Conservation (phyloP, 169 alveolate genomes). For the Plasmodium fragile region DNA sequence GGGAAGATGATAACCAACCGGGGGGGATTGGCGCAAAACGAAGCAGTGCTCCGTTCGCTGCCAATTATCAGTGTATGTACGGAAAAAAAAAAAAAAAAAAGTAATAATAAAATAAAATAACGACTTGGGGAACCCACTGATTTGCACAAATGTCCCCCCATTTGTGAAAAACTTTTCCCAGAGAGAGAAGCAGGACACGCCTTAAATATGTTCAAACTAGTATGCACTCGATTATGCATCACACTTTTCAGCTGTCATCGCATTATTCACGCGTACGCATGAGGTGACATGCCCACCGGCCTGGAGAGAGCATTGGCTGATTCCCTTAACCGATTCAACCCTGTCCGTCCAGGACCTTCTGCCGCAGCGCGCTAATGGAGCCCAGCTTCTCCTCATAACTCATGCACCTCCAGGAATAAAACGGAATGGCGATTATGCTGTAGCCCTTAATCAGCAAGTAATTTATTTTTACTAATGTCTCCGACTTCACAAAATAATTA, state of each 20-base stretch:
- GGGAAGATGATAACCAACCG: not conserved
- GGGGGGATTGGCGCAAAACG: not conserved
- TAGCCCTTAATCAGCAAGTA: slow-evolving; percentile 65
- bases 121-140: not conserved
- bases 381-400: slow-evolving; percentile 19
- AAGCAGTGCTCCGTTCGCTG: not conserved
- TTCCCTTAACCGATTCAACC: not conserved
- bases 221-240: not conserved
- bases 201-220: not conserved
- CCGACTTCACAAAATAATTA: slow-evolving; percentile 43
- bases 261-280: not conserved
- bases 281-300: not conserved
- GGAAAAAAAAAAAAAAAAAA: not conserved
- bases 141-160: not conserved
- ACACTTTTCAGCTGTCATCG: not conserved
- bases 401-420: slow-evolving; percentile 69
- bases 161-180: not conserved
- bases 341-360: slow-evolving; percentile 11
- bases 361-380: not conserved
- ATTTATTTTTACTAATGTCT: slow-evolving; percentile 52
- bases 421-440: slow-evolving; percentile 58
- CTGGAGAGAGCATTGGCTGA: not conserved
- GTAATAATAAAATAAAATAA: not conserved
- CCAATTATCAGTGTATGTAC: not conserved
- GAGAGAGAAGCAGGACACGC: not conserved